phyloP scores from a whole-genome alignment of 73 alveolate genomes.

The Paramecium sexaurelia region DNA sequence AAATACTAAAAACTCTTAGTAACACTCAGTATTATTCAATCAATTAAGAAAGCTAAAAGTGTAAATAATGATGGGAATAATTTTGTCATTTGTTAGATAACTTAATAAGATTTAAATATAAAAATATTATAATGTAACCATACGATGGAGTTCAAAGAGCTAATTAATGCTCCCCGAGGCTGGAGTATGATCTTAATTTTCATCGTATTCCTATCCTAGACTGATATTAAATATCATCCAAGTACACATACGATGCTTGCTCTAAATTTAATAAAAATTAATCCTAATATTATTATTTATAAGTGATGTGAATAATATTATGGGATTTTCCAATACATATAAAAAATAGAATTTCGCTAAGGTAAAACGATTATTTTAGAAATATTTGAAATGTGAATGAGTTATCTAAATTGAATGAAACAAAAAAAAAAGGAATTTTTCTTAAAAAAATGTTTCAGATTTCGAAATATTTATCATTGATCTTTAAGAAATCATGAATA shows the following conservation, averaged over 20 bases:
- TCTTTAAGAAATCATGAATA: too few relatives aligned
- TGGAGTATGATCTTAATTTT: slow-evolving; percentile 29
- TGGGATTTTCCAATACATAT: not conserved
- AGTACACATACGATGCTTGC: slow-evolving; percentile 32
- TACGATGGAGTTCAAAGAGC: slow-evolving; percentile 36
- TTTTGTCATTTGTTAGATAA: not conserved
- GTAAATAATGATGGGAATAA: not conserved
- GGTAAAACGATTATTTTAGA: not conserved
- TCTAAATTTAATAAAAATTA: not conserved
- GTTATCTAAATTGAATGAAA: too few relatives aligned
- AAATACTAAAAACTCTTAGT: not conserved
- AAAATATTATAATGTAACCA: not conserved
- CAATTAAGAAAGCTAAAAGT: not conserved
- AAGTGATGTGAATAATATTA: not conserved
- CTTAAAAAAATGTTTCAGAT: too few relatives aligned
- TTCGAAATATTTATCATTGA: too few relatives aligned
- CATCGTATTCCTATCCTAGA: slow-evolving; percentile 28
- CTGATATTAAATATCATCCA: not conserved
- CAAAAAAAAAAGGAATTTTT: too few relatives aligned
- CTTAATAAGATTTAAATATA: not conserved
- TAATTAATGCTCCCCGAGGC: slow-evolving; percentile 9
- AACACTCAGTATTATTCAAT: not conserved
- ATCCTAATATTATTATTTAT: not conserved
- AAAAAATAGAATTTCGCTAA: not conserved
- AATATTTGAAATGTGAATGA: too few relatives aligned